Conservation (phyloP, 805 yeast species). For the Kuraishia borneana region DNA sequence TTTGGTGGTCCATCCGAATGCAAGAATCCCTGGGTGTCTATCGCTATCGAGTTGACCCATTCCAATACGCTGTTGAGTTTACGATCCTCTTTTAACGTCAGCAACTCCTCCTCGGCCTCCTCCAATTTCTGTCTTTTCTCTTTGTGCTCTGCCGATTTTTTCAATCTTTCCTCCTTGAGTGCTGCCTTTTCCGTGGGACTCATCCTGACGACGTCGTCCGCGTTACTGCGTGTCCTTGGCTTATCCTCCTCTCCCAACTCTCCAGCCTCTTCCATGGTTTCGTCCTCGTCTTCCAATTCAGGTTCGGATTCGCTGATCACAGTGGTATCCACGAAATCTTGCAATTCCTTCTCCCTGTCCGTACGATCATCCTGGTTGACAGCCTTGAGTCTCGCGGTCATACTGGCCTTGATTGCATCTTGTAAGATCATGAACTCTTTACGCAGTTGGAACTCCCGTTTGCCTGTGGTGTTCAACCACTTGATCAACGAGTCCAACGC, state of each 20-base stretch:
- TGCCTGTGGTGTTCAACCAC: conserved; percentile 74
- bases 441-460: conserved; percentile 52
- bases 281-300: conserved; percentile 9
- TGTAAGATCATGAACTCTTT: conserved; percentile 47
- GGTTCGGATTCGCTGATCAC: conserved; percentile 21
- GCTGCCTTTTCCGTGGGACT: conserved; percentile 16
- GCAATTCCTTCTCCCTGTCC: conserved; percentile 29
- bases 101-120: conserved; percentile 17
- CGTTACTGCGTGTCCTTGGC: conserved; percentile 25
- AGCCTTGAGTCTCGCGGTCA: conserved; percentile 47
- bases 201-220: conserved; percentile 12
- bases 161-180: conserved; percentile 20
- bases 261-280: conserved; percentile 3
- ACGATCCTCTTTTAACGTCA: conserved; percentile 23
- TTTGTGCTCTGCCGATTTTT: conserved; percentile 20
- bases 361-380: conserved; percentile 31
- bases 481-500: conserved; percentile 41
- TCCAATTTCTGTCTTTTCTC: conserved; percentile 16
- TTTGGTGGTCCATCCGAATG: conserved; percentile 39
- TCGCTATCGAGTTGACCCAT: conserved; percentile 54
- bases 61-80: conserved; percentile 36
- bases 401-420: conserved; percentile 41
- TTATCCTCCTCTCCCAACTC: conserved; percentile 6
- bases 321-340: conserved; percentile 26
- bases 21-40: conserved; percentile 35